These are phyloP conservation scores for Calonectria naviculata DNA, from an alignment of 2,329 filamentous ascomycete genomes.

Conservation along the genomic window DNA sequence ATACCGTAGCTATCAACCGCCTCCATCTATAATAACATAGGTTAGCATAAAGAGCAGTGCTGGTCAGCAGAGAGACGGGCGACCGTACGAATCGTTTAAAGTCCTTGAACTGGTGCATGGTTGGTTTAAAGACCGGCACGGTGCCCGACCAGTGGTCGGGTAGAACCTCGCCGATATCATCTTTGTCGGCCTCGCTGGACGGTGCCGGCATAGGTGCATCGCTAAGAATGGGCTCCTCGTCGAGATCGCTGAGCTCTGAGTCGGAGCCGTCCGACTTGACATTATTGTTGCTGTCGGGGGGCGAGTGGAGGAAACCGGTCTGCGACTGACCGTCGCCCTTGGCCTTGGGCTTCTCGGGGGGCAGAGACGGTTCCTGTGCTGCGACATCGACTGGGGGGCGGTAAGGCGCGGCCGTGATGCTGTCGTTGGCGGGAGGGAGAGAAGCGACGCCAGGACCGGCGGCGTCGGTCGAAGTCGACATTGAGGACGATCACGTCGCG, in stretches of 20 bases:
- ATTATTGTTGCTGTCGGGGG: slow-evolving; percentile 72
- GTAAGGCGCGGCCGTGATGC: slow-evolving; percentile 36
- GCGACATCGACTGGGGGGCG: slow-evolving; percentile 47
- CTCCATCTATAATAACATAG: slow-evolving; percentile 64
- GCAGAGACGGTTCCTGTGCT: slow-evolving; percentile 40
- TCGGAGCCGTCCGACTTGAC: slow-evolving; percentile 70
- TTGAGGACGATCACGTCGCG: slow-evolving; percentile 54
- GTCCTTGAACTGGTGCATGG: slow-evolving; percentile 93
- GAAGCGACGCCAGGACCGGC: slow-evolving; percentile 63
- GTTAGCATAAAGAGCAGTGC: slow-evolving; percentile 39
- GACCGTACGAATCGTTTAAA: slow-evolving; percentile 87
- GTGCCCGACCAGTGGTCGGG: slow-evolving; percentile 93
- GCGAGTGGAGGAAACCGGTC: slow-evolving; percentile 67
- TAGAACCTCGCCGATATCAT: slow-evolving; percentile 80
- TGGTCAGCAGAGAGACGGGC: neutral
- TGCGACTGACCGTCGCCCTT: slow-evolving; percentile 32
- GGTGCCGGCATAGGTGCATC: slow-evolving; percentile 41
- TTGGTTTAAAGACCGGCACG: slow-evolving; percentile 94
- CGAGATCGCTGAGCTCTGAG: slow-evolving; percentile 75
- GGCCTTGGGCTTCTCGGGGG: slow-evolving; percentile 41
- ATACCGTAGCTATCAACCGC: slow-evolving; percentile 95
- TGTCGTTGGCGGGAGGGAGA: slow-evolving; percentile 39
- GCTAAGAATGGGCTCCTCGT: slow-evolving; percentile 61
- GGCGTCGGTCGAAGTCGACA: slow-evolving; percentile 64
- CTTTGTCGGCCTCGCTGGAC: slow-evolving; percentile 44